Evolutionary conservation across 495 filamentous ascomycete genomes (phyloP).

Genomic region (Collariella sp.): DNA sequence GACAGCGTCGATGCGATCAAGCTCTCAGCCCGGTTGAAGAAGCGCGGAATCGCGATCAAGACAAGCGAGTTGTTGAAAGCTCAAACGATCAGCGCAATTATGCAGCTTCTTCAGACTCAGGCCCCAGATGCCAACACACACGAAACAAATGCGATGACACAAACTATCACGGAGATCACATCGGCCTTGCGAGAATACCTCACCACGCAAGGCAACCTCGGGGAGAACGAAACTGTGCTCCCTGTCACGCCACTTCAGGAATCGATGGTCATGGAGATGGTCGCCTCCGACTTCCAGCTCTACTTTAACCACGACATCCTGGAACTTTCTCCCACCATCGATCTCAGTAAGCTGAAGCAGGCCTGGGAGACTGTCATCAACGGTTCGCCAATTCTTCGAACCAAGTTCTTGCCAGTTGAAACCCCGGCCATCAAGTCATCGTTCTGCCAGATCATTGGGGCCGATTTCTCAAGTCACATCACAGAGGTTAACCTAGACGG

Average conservation of each 20-base stretch:
- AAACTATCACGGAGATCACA: background rate
- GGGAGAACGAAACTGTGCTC: constrained; percentile 44
- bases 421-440: constrained; percentile 44
- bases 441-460: constrained; percentile 58
- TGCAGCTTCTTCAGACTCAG: background rate
- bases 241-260: constrained; percentile 72
- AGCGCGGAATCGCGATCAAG: constrained; percentile 47
- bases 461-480: constrained; percentile 11
- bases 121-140: background rate
- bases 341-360: constrained; percentile 43
- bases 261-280: constrained; percentile 69
- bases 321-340: constrained; percentile 40
- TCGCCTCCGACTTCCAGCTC: constrained; percentile 51
- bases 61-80: constrained; percentile 60
- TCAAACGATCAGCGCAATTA: constrained; percentile 45
- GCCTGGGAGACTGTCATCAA: constrained; percentile 54
- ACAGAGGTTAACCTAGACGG: constrained; percentile 12
- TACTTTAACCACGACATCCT: constrained; percentile 78
- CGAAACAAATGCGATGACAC: background rate
- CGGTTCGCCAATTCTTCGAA: constrained; percentile 62
- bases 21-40: constrained; percentile 56
- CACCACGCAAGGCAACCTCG: constrained; percentile 3
- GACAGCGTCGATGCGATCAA: constrained; percentile 66
- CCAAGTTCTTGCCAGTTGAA: constrained; percentile 56
- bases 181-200: background rate